Evolutionary conservation across 352 stramenopile genomes (phyloP).

Genomic region (Phytopythium aichiense): DNA sequence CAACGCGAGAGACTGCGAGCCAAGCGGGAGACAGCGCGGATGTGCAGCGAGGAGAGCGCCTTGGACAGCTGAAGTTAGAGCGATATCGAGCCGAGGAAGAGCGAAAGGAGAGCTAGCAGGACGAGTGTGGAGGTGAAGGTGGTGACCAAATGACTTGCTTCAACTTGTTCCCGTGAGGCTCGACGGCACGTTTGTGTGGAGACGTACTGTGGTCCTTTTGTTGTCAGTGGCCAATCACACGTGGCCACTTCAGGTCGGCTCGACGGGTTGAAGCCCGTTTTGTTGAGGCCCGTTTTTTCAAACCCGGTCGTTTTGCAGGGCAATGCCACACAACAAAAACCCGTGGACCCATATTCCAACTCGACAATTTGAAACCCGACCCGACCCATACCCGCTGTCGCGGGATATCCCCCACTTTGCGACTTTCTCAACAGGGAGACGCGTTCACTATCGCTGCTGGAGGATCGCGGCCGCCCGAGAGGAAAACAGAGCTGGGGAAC

Average conservation of each 20-base stretch:
- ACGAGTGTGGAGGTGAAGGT: too few species aligned
- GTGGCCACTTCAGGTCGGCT: not conserved
- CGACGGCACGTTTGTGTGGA: too few species aligned
- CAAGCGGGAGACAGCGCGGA: not conserved
- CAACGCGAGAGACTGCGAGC: not conserved
- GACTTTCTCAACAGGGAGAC: slow-evolving; percentile 1
- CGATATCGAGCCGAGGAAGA: not conserved
- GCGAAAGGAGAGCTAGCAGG: too few species aligned
- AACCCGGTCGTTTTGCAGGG: not conserved
- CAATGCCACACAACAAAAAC: not conserved
- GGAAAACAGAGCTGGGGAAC: not conserved
- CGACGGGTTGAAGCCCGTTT: not conserved
- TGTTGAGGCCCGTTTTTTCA: not conserved
- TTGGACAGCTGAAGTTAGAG: not conserved
- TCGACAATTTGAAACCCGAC: not conserved
- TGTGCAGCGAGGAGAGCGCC: not conserved
- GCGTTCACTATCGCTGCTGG: not conserved
- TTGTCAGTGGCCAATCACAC: not conserved
- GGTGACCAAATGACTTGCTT: too few species aligned
- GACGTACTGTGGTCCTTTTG: too few species aligned
- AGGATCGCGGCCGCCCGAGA: not conserved
- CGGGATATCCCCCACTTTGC: not conserved
- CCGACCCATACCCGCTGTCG: not conserved
- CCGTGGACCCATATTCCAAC: not conserved
- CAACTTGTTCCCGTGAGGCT: too few species aligned